Percentiles rank a stretch among this genome's conserved stretches.
phyloP scores from a whole-genome alignment of 2,329 filamentous ascomycete species.

The Penicillium verrucosum region DNA sequence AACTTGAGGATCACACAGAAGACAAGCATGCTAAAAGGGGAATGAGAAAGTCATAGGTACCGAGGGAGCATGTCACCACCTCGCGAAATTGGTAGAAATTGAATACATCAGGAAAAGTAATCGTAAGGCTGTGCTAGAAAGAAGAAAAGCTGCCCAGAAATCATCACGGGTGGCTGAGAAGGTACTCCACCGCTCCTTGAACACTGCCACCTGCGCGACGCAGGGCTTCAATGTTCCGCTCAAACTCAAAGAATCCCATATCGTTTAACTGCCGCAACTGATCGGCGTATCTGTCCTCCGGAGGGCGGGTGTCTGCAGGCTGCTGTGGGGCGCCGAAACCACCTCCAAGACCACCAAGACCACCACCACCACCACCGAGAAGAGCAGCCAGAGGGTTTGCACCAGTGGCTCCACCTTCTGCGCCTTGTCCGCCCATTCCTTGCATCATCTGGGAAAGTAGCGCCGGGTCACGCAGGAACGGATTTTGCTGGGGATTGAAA shows the following conservation, averaged over 20 bases:
- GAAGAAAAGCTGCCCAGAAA: neutral
- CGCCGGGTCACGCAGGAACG: constrained; percentile 59
- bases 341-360: constrained; percentile 41
- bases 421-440: constrained; percentile 42
- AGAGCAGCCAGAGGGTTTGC: constrained; percentile 47
- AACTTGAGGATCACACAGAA: neutral
- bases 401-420: constrained; percentile 33
- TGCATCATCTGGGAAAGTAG: constrained; percentile 57
- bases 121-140: constrained; percentile 8
- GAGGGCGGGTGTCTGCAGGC: constrained; percentile 77
- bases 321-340: constrained; percentile 47
- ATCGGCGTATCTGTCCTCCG: constrained; percentile 87
- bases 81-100: constrained; percentile 8
- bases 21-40: constrained; percentile 7
- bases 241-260: constrained; percentile 98
- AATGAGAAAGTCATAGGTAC: constrained; percentile 7
- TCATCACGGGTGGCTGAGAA: constrained; percentile 36
- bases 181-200: constrained; percentile 63
- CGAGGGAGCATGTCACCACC: constrained; percentile 1
- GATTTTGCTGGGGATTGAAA: constrained; percentile 49
- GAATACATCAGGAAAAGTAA: constrained; percentile 5
- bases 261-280: constrained; percentile 93
- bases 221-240: constrained; percentile 83
- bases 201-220: constrained; percentile 88
- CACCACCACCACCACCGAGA: constrained; percentile 47